phyloP scores from a whole-genome alignment of 2,329 filamentous ascomycete genomes.

The Zymoseptoria brevis region DNA sequence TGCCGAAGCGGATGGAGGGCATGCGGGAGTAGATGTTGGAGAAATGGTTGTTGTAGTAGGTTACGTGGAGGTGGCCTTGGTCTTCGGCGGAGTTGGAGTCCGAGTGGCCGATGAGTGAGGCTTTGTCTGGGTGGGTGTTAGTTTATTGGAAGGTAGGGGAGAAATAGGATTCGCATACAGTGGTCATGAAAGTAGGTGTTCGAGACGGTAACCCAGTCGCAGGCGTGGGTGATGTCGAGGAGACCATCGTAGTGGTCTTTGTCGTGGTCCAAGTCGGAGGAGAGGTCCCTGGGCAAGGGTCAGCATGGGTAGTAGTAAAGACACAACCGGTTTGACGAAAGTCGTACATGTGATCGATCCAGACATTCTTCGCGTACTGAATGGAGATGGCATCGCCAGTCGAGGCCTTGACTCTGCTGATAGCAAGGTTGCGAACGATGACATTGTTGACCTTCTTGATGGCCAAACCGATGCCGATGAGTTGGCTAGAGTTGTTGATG shows the following conservation, averaged over 20 bases:
- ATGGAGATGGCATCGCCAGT: conserved; percentile 47
- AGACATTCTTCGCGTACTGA: conserved; percentile 44
- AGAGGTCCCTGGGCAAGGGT: conserved; percentile 28
- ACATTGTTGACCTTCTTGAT: conserved; percentile 46
- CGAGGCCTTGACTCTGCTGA: conserved; percentile 41
- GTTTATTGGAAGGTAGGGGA: too few species aligned
- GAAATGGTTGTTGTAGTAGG: conserved; percentile 61
- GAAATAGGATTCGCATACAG: too few species aligned
- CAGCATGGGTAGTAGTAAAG: conserved; percentile 43
- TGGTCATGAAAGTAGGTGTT: conserved; percentile 48
- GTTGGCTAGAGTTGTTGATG: conserved; percentile 35
- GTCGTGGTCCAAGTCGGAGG: not conserved
- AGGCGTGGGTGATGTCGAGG: conserved; percentile 55
- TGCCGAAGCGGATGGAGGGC: conserved; percentile 59
- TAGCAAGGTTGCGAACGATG: conserved; percentile 50
- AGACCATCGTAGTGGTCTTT: conserved; percentile 60
- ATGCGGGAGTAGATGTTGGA: conserved; percentile 55
- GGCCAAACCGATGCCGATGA: conserved; percentile 42
- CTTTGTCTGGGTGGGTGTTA: conserved; percentile 48
- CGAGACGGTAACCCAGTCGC: conserved; percentile 52
- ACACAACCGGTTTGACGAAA: too few species aligned
- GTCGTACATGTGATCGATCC: conserved; percentile 62
- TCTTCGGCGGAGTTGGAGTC: conserved; percentile 53
- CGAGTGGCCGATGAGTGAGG: conserved; percentile 53
- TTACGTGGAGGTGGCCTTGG: conserved; percentile 54